Base-by-base conservation (phyloP, 139 green algal species). In the Chlorella sp. region DNA sequence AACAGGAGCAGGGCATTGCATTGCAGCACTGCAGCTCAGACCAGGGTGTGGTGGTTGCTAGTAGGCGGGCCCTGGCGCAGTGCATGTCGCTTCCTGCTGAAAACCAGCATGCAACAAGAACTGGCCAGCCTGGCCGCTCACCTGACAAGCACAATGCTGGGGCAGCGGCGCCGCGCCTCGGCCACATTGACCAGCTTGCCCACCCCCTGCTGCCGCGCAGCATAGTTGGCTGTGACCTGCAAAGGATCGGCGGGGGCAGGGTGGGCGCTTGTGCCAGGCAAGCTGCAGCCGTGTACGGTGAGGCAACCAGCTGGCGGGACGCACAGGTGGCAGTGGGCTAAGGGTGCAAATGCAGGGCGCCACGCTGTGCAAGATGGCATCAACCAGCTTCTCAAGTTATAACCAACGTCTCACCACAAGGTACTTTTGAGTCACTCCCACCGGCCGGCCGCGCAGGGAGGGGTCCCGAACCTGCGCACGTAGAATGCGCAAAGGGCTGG, bases 151-250 rank as follows among this genome's bases (percentile, higher is more conserved):
- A 91, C 86, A 70, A 97, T 81, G 47, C 84, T 62, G 28, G 94
- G 94, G 68, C 92, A 95, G 20, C 80, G 81, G 12, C 72, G 82
- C 36, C 78, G 85, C 0, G 93, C 94, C 28, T 96, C 92, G 17
- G 55, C 79, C n/a, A 90, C 93, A 68, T 72, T 74, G 92, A 94
- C 96, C 15, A 97, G 91, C 89, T 98, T 98, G 70, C 85, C 91
- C 15, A 98, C 94, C 5, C 95, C 95, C 26, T 63, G 32, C 15
- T 39, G 38, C 11, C 95, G 87, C 0, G 95, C 95, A 4, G 80
- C 55, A 51, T 98, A 98, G 87, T 98, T 98, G 84, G 83, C 93
- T 0, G 95, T 98, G 23, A 98, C 84, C 94, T 74, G 68, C 36
- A n/a, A n/a, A n/a, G n/a, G n/a, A n/a, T n/a, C n/a, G n/a, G n/a